Evolutionary conservation across 2,329 filamentous ascomycete genomes (phyloP).

Genomic region (Stachybotrys elegans): DNA sequence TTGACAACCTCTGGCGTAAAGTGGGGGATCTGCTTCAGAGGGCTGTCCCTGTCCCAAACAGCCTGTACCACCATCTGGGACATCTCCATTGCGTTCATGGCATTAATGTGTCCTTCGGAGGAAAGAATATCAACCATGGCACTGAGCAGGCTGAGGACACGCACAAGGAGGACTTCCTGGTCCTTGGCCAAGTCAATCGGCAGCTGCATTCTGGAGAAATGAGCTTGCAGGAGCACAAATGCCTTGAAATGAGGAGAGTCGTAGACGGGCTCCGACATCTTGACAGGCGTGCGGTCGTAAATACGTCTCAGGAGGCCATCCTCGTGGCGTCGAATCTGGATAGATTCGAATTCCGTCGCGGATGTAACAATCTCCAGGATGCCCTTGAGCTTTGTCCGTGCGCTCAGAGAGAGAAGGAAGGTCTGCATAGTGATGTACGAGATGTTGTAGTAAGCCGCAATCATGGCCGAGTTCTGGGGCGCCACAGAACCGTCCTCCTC

Average conservation of each 20-base stretch:
- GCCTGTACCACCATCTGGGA: conserved; percentile 98
- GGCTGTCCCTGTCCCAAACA: conserved; percentile 98
- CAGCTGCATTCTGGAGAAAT: conserved; percentile 95
- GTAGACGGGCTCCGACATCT: conserved; percentile 81
- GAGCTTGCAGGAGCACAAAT: conserved; percentile 93
- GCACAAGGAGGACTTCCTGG: conserved; percentile 80
- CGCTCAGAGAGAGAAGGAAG: conserved; percentile 83
- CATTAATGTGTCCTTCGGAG: conserved; percentile 92
- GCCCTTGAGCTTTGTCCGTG: conserved; percentile 90
- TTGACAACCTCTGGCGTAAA: conserved; percentile 81
- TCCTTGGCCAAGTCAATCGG: conserved; percentile 95
- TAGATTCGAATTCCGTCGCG: conserved; percentile 91
- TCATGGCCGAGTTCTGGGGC: conserved; percentile 94
- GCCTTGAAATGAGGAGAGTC: conserved; percentile 98
- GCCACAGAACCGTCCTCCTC: conserved; percentile 87
- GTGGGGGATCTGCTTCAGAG: conserved; percentile 95
- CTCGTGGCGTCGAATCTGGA: conserved; percentile 92
- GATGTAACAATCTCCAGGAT: conserved; percentile 96
- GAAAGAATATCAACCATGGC: conserved; percentile 93
- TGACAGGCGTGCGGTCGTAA: conserved; percentile 91
- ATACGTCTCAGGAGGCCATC: conserved; percentile 82
- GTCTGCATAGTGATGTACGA: conserved; percentile 99
- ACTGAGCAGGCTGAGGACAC: conserved; percentile 81
- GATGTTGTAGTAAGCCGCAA: conserved; percentile 98
- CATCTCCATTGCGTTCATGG: conserved; percentile 98